Evolutionary conservation across 257 asterid genomes (phyloP).

Genomic region (Coffea eugenioides): DNA sequence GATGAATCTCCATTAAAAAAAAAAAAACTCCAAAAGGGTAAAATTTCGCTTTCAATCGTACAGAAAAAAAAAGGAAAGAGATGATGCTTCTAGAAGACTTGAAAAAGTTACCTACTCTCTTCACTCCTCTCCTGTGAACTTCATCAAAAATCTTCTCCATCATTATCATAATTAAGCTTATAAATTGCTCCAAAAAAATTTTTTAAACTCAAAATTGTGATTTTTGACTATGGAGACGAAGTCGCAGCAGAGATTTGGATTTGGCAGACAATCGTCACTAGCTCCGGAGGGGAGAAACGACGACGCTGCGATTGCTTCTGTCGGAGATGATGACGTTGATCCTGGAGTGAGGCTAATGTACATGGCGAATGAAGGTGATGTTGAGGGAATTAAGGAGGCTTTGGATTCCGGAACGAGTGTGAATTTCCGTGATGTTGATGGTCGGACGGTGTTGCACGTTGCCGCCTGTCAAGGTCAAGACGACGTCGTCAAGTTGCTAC

Average conservation of each 20-base stretch:
- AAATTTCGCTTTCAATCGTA: not conserved
- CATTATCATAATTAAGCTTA: not conserved
- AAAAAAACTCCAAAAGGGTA: not conserved
- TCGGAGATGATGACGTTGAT: conserved; percentile 41
- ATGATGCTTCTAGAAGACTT: not conserved
- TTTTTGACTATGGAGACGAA: conserved; percentile 42
- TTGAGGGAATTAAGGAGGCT: conserved; percentile 73
- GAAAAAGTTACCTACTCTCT: not conserved
- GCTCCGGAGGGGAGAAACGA: conserved; percentile 44
- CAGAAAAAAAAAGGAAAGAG: not conserved
- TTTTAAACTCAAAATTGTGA: not conserved
- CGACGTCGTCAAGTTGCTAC: conserved; percentile 57
- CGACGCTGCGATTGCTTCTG: conserved; percentile 18
- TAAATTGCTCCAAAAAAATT: not conserved
- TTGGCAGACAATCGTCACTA: conserved; percentile 68
- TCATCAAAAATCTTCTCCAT: not conserved
- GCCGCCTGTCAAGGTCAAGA: conserved; percentile 77
- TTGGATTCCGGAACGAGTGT: conserved; percentile 54
- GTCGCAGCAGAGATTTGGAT: conserved; percentile 52
- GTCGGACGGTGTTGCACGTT: conserved; percentile 76
- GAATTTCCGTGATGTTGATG: conserved; percentile 69
- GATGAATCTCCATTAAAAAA: not conserved
- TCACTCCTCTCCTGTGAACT: conserved; percentile 7
- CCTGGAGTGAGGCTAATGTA: conserved; percentile 75
- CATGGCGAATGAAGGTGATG: conserved; percentile 68